phyloP scores from a whole-genome alignment of 1,284 basidiomycete species.

The Volvariella volvacea region DNA sequence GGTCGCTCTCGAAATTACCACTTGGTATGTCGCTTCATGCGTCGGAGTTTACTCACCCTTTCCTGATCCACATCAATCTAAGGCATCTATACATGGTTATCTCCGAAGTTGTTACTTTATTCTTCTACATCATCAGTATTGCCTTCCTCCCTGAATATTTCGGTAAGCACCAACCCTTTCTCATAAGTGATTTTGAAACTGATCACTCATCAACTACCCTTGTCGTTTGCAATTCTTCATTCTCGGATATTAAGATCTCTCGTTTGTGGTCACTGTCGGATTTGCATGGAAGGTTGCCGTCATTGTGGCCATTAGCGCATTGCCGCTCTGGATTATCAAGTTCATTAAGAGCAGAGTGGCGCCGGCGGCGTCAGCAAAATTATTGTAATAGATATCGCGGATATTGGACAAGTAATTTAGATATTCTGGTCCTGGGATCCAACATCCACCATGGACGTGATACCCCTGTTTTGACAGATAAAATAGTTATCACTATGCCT shows the following conservation, averaged over 20 bases:
- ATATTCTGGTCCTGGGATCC: too few species aligned
- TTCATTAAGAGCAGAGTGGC: constrained; percentile 80
- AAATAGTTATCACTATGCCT: too few species aligned
- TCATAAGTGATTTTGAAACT: background rate
- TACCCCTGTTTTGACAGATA: too few species aligned
- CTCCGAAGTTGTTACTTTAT: constrained; percentile 83
- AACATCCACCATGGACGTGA: too few species aligned
- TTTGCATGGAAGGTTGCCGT: constrained; percentile 97
- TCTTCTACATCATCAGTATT: constrained; percentile 90
- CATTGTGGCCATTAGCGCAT: constrained; percentile 89
- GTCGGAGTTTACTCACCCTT: background rate
- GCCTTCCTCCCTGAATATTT: constrained; percentile 96
- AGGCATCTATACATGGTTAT: constrained; percentile 97
- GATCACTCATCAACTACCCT: background rate
- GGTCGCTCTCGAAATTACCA: constrained; percentile 97
- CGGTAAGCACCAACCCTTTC: constrained; percentile 46
- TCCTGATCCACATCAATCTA: constrained; percentile 23
- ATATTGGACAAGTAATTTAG: too few species aligned
- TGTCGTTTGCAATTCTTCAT: background rate
- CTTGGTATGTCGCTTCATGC: constrained; percentile 63
- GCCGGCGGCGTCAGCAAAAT: constrained; percentile 92
- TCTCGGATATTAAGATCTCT: constrained; percentile 56
- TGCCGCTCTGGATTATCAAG: constrained; percentile 91
- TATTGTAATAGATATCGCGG: constrained; percentile 42
- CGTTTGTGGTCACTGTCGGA: constrained; percentile 82